These are phyloP conservation scores for Rhizopogon salebrosus DNA, from an alignment of 768 basidiomycete genomes.

Conservation along the genomic window DNA sequence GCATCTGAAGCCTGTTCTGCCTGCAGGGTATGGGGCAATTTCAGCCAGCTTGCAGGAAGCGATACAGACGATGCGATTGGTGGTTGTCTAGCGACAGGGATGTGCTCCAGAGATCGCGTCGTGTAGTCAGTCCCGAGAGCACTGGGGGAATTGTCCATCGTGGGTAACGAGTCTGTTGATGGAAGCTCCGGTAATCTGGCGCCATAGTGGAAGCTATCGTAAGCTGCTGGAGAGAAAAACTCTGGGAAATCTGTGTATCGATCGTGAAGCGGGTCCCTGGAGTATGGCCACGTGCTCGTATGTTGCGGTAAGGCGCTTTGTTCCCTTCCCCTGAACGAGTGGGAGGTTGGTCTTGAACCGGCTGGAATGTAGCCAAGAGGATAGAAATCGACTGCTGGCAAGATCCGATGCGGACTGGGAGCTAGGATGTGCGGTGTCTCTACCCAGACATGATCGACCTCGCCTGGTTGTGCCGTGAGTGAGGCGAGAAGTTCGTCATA, in stretches of 20 bases:
- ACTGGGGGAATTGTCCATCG: not conserved
- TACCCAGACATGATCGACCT: not conserved
- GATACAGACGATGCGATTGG: not conserved
- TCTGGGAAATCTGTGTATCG: slow-evolving; percentile 30
- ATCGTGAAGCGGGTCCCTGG: slow-evolving; percentile 26
- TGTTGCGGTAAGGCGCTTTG: not conserved
- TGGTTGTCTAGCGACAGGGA: not conserved
- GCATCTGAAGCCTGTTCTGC: not conserved
- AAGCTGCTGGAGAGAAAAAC: slow-evolving; percentile 18
- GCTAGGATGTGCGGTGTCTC: not conserved
- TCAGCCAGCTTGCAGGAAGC: not conserved
- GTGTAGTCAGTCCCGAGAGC: too few relatives aligned
- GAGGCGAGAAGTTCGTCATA: not conserved
- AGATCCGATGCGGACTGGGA: not conserved
- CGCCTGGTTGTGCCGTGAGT: not conserved
- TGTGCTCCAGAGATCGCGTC: not conserved
- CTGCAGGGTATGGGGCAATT: not conserved
- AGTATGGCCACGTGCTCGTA: slow-evolving; percentile 10
- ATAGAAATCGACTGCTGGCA: not conserved
- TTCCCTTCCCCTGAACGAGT: not conserved
- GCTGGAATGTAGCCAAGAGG: not conserved
- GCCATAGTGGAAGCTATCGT: not conserved
- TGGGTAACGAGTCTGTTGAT: not conserved
- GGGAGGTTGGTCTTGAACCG: not conserved
- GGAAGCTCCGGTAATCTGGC: not conserved